Conservation (phyloP, 1,139 yeast genomes). For the Magnusiomyces magnusii region DNA sequence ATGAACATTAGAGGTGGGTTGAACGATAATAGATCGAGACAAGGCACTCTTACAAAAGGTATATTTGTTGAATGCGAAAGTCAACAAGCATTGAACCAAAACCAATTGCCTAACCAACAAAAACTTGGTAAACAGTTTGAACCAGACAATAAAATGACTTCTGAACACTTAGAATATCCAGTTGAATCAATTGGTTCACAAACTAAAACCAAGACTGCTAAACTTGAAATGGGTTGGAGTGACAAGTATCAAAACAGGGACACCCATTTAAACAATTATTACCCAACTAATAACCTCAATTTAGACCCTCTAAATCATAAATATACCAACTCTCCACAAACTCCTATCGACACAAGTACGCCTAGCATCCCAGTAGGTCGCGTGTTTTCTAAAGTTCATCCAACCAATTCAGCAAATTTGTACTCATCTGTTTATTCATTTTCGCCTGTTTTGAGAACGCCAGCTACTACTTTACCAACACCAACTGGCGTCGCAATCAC, state of each 20-base stretch:
- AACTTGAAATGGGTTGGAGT: too few relatives aligned
- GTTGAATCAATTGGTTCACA: too few relatives aligned
- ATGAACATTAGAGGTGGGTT: not conserved
- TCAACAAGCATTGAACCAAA: not conserved
- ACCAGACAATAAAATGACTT: not conserved
- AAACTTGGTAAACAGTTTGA: not conserved
- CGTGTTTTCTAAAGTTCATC: not conserved
- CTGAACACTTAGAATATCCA: too few relatives aligned
- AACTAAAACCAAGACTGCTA: too few relatives aligned
- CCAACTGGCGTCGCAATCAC: slow-evolving; percentile 1
- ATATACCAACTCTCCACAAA: not conserved
- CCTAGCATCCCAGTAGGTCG: not conserved
- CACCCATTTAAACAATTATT: not conserved
- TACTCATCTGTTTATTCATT: not conserved
- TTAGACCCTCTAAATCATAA: not conserved
- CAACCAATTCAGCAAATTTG: not conserved
- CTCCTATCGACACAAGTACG: not conserved
- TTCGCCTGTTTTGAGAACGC: too few relatives aligned
- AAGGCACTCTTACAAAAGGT: not conserved
- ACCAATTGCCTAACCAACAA: slow-evolving; percentile 27
- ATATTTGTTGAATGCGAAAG: not conserved
- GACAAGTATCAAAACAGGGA: too few relatives aligned
- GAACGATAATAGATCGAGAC: not conserved
- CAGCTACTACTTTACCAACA: not conserved
- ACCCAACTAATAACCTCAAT: not conserved